Conservation (phyloP, 2,329 filamentous ascomycete species). For the Phyllosticta citrichinensis region DNA sequence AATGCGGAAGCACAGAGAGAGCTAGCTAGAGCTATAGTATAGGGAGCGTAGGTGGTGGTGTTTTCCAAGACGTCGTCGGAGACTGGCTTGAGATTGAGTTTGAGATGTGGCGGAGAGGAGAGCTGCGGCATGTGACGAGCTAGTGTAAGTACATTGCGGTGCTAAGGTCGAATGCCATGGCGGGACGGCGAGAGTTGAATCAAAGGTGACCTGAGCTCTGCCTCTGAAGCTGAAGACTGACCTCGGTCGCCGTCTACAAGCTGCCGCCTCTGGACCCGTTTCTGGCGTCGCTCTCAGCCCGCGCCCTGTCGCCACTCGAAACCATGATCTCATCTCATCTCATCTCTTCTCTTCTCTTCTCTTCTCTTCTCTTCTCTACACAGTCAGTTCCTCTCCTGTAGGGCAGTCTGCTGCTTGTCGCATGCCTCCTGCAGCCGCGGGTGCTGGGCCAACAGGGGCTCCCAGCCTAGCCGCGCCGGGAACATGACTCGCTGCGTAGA, state of each 20-base stretch:
- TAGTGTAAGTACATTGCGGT: not conserved
- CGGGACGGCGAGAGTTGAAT: not conserved
- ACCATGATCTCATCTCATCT: no score
- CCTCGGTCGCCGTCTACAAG: not conserved
- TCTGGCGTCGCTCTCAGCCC: no score
- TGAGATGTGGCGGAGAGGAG: not conserved
- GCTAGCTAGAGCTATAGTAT: not conserved
- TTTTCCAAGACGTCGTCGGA: not conserved
- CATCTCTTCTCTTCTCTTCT: no score
- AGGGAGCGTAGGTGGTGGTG: not conserved
- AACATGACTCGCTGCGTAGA: not conserved
- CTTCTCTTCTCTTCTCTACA: not conserved
- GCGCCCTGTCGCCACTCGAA: not conserved
- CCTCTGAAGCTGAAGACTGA: not conserved
- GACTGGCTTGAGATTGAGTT: not conserved
- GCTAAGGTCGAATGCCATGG: no score
- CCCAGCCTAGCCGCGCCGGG: no score
- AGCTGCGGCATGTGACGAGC: not conserved
- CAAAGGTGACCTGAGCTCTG: not conserved
- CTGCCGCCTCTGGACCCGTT: not conserved
- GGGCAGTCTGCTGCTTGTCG: not conserved
- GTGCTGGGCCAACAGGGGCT: not conserved
- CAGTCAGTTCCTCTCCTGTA: not conserved
- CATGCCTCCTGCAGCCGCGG: not conserved
- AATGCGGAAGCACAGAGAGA: no score